Evolutionary conservation across 31 red algal species (phyloP).

Genomic region (Porphyra umbilicalis): DNA sequence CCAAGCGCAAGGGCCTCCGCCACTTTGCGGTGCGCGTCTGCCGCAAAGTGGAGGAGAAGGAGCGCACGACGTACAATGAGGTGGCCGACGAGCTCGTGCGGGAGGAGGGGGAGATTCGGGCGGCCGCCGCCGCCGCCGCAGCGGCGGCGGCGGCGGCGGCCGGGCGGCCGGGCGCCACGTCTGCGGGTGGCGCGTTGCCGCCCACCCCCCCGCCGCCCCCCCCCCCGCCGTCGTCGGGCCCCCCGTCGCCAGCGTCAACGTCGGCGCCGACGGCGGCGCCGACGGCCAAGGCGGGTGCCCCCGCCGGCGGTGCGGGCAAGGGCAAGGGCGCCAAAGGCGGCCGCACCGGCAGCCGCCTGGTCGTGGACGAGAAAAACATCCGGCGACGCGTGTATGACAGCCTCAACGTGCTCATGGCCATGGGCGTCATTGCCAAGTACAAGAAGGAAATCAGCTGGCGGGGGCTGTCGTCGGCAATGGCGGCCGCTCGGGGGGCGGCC

Average conservation of each 20-base stretch:
- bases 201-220: not conserved
- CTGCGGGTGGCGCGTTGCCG: not conserved
- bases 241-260: not conserved
- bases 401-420: conserved; percentile 93
- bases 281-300: conserved; percentile 2
- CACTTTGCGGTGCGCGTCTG: conserved; percentile 84
- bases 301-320: not conserved
- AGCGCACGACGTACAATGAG: conserved; percentile 78
- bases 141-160: not conserved
- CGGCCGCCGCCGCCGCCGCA: conserved; percentile 17
- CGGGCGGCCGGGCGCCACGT: not conserved
- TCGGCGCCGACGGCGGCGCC: not conserved
- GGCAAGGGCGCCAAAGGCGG: not conserved
- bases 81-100: conserved; percentile 86
- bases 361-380: conserved; percentile 93
- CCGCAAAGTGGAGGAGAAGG: conserved; percentile 76
- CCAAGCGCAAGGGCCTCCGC: conserved; percentile 65
- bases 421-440: conserved; percentile 83
- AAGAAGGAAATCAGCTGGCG: conserved; percentile 83
- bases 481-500: not conserved
- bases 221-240: not conserved
- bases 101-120: conserved; percentile 29
- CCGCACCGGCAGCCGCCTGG: not conserved
- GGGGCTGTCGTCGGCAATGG: conserved; percentile 38
- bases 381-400: conserved; percentile 92